Evolutionary conservation across 2,329 filamentous ascomycete species (phyloP), one percentile per base, ranked within the genome.

Genomic region (Arachnomyces sp.): DNA sequence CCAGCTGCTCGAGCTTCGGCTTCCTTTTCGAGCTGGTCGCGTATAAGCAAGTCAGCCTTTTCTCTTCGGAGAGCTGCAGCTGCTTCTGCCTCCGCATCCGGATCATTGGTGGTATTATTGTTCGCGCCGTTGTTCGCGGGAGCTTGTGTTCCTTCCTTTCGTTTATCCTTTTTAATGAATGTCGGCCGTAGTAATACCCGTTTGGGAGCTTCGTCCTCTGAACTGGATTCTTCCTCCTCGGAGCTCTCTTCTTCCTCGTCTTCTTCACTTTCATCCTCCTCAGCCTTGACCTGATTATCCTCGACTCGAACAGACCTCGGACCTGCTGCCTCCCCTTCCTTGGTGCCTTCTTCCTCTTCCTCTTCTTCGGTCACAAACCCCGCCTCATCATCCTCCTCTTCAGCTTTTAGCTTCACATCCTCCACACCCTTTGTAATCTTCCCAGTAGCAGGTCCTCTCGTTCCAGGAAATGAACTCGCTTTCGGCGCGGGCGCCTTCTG

Each of bases 11-110:
- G 78, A 15, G 84, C 86, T 3, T 82, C 82, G 0, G 85, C 76
- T 53, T 90, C 84, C 50, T 85, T 86, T 53, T 84, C 81, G 32
- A 96, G 79, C 58, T 96, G 88, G 52, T 89, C 86, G 58, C 95
- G 87, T 11, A 98, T 79, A 7, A 96, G 69, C 42, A 77, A 80
- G 59, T 95, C 83, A 9, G 84, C 78, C 43, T 82, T 78, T 30
- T 83, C 81, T 58, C 82, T 80, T 46, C 77, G 79, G 28, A 78
- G 75, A 2, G 73, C 62, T 28, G 52, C 56, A 3, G 55, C 56
- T 8, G 47, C 49, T 38, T 63, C 61, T 4, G 53, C 45, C 44
- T 73, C 73, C 1, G 65, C 71, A 16, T 65, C 66, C 5, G 52
- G 46, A 25, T 64, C 56, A 4, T 45, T 47, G 12, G 46, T 40